Evolutionary conservation across 1,284 basidiomycete species (phyloP).

Genomic region (Puccinia polysora): DNA sequence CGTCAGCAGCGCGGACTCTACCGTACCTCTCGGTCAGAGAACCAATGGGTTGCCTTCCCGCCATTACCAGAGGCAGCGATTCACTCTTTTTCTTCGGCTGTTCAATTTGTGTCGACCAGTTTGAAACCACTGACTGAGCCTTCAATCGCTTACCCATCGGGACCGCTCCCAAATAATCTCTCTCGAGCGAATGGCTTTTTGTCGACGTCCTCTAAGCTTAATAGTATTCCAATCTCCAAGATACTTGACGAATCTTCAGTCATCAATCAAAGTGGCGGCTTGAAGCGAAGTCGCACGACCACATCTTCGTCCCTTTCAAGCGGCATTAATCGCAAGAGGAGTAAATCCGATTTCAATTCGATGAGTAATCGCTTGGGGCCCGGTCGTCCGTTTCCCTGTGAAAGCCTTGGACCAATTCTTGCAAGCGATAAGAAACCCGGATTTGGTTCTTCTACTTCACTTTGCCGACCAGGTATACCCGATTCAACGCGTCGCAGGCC

Average conservation of each 20-base stretch:
- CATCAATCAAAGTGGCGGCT: slow-evolving; percentile 12
- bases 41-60: slow-evolving; percentile 27
- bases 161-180: slow-evolving; percentile 22
- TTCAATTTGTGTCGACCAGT: slow-evolving; percentile 39
- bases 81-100: slow-evolving; percentile 28
- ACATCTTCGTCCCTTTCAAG: slow-evolving; percentile 6
- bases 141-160: slow-evolving; percentile 21
- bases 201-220: slow-evolving; percentile 7
- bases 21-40: slow-evolving; percentile 3
- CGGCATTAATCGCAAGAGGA: slow-evolving; percentile 31
- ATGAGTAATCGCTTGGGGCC: background rate
- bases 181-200: slow-evolving; percentile 22
- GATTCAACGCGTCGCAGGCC: slow-evolving; percentile 3
- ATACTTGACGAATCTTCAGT: background rate
- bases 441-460: slow-evolving; percentile 26
- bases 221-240: background rate
- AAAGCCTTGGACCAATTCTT: background rate
- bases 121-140: slow-evolving; percentile 26
- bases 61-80: slow-evolving; percentile 16
- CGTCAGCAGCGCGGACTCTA: background rate
- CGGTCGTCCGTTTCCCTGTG: background rate
- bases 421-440: background rate
- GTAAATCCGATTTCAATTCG: slow-evolving; percentile 31
- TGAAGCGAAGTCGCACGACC: slow-evolving; percentile 31
- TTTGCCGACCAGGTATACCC: background rate